phyloP scores from a whole-genome alignment of 768 basidiomycete species.

The Podaxis sp. region DNA sequence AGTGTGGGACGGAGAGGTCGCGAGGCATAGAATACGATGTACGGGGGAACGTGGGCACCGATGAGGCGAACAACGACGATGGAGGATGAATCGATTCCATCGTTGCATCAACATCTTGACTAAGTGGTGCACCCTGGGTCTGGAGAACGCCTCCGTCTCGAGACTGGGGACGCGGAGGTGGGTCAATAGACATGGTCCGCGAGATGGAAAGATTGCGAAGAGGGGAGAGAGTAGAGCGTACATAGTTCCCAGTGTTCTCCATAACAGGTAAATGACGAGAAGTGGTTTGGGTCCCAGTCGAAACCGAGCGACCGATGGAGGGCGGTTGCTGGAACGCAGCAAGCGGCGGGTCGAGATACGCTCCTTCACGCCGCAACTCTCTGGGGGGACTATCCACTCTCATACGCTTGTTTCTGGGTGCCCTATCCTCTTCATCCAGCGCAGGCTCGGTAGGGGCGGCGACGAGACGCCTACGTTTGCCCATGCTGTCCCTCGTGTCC shows the following conservation, averaged over 20 bases:
- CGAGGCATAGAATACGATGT: constrained; percentile 26
- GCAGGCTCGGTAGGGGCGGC: constrained; percentile 30
- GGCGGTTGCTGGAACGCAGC: constrained; percentile 38
- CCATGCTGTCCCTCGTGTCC: constrained; percentile 45
- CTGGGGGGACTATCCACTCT: constrained; percentile 50
- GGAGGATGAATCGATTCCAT: constrained; percentile 29
- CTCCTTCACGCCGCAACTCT: constrained; percentile 24
- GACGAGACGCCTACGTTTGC: constrained; percentile 54
- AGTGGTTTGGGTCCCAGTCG: constrained; percentile 24
- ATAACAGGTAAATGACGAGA: constrained; percentile 24
- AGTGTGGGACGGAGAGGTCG: constrained; percentile 49
- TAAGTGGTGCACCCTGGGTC: constrained; percentile 13
- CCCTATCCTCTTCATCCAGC: constrained; percentile 32
- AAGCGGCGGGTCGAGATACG: constrained; percentile 57
- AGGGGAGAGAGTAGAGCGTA: constrained; percentile 45
- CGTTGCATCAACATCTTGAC: constrained; percentile 40
- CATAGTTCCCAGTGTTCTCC: constrained; percentile 25
- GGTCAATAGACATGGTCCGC: constrained; percentile 78
- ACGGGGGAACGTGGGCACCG: constrained; percentile 1
- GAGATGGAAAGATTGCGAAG: constrained; percentile 36
- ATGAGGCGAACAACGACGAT: background rate
- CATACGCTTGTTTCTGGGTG: constrained; percentile 50
- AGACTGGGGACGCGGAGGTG: constrained; percentile 34
- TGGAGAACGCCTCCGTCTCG: background rate
- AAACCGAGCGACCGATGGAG: constrained; percentile 26